Base-by-base conservation (phyloP, 2,329 filamentous ascomycete genomes). In the Magnaporthiopsis poae region DNA sequence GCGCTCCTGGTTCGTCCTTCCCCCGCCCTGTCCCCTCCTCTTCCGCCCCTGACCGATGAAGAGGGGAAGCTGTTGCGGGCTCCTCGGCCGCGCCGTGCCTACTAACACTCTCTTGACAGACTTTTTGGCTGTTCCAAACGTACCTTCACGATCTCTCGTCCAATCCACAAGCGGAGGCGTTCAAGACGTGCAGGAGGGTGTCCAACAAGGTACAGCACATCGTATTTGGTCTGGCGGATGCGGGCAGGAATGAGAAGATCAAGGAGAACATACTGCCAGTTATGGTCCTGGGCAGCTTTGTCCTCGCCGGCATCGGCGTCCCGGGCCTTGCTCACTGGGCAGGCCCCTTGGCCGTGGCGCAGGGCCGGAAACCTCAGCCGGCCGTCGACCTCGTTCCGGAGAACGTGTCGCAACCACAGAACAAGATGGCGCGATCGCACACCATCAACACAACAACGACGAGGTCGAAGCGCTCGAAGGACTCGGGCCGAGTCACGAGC, bases 121-220 rank as follows among this genome's bases (percentile, higher is more conserved):
- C 91, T 52, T 95, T 95, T 77, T 95, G 91, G 91, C 84, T 95
- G 65, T 92, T 95, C 77, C 91, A 95, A 78, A 94, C 90, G 5
- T 93, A 95, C 74, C 85, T 95, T 36, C 89, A 91, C 80, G 91
- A 95, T 75, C 86, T 95, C 69, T 85, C 90, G 66, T 81, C 84
- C 73, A 90, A 89, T 67, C 91, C 91, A 2, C 88, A 90, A 74
- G 88, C 89, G 68, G 86, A 88, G 72, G 84, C 89, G 64, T 95
- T 95, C 79, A 88, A 90, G 78, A 94, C 90, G 64, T 94, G 91
- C 74, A 86, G 90, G 68, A 83, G 91, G 73, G 87, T 95, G 71
- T 94, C 93, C 80, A 95, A 95, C 78, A 92, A 91, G 77, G 90
- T 95, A 59, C 91, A 95, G 77, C 88, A 91, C 76, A 91, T 95